Evolutionary conservation across 1,284 basidiomycete species (phyloP), one percentile per base, ranked within the genome.

Genomic region (Phellinidium pouzarii): DNA sequence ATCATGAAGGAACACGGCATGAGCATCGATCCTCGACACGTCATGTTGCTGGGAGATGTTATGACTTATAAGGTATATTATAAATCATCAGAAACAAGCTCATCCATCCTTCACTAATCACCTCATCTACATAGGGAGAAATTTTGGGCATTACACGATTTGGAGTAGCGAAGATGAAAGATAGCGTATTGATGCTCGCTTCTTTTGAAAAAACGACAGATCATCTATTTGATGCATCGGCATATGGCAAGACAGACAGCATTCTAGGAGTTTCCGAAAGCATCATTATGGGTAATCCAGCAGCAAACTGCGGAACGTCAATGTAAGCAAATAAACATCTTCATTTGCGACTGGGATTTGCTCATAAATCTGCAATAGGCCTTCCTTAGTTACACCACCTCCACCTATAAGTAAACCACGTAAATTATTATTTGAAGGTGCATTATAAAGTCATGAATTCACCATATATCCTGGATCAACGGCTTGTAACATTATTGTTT

Each of bases 161-260:
- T 71, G 96, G 96, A 67, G 95, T 99, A n/a, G 93, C 95, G 22
- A 99, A 99, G 73, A 99, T 99, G 93, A 99, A 99, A 72, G 96
- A 99, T 71, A 97, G 93, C 62, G 94, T 98, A 1, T 80, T 99
- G 61, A 99, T 99, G 96, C 76, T 99, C 63, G 96, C 96, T 8
- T 96, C 93, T 27, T 99, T 99, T 68, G 96, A 99, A 71, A 99
- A 99, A 75, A 99, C 96, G 25, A 99, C 96, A 9, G 96, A 99
- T 71, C 96, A 99, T 68, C 72, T 99, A 58, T 99, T 99, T 70
- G 94, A 99, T 64, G 96, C 96, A 1, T 91, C 96, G 3, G 87
- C 96, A 7, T 96, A 87, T 67, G 93, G 94, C 17, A 98, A 99
- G 71, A 93, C 86, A 51, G 96, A 99, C 65, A 82, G 80, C 53